Evolutionary conservation across 2,329 filamentous ascomycete genomes (phyloP).

Genomic region (Domatiomyces catenatus): DNA sequence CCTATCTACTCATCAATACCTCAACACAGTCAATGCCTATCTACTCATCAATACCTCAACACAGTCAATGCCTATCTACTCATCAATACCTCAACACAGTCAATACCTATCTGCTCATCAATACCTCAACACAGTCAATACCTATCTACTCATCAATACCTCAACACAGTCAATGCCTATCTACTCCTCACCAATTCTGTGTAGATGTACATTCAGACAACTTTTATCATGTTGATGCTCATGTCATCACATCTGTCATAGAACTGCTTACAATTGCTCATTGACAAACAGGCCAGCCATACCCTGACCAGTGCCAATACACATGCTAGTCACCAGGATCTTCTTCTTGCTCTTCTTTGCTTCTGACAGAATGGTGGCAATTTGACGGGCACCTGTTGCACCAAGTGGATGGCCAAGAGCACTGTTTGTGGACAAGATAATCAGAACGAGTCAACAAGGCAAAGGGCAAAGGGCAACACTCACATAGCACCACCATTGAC

Average conservation of each 20-base stretch:
- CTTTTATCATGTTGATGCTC: neutral
- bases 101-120: too few relatives aligned
- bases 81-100: too few relatives aligned
- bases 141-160: too few relatives aligned
- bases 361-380: conserved; percentile 82
- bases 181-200: too few relatives aligned
- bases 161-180: too few relatives aligned
- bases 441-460: neutral
- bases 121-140: too few relatives aligned
- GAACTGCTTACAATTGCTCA: conserved; percentile 24
- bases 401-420: conserved; percentile 83
- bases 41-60: too few relatives aligned
- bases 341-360: conserved; percentile 73
- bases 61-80: too few relatives aligned
- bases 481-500: conserved; percentile 76
- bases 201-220: neutral
- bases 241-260: neutral
- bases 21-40: too few relatives aligned
- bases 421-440: conserved; percentile 4
- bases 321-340: conserved; percentile 87
- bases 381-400: conserved; percentile 75
- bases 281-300: conserved; percentile 54
- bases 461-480: neutral
- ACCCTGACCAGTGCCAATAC: conserved; percentile 51
- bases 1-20: too few relatives aligned